A percentile compares a stretch with the other conserved stretches of the same genome.
These are phyloP conservation scores for Akebia trifoliata DNA, from an alignment of 164 flowering plant genomes.

Conservation along the genomic window DNA sequence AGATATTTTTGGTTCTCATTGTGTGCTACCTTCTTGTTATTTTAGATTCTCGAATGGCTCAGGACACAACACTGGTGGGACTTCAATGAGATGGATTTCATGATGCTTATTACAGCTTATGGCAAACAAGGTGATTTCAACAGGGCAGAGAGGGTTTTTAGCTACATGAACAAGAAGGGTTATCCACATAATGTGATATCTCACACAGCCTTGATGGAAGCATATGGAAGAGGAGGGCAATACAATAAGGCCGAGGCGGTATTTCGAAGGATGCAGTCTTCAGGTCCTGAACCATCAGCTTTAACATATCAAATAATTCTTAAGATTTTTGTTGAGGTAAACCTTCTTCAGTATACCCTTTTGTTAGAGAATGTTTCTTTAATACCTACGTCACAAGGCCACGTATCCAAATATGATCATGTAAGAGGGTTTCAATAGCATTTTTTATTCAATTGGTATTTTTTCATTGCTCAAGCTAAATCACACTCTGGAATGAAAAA, in stretches of 20 bases:
- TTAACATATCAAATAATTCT: conserved; percentile 91
- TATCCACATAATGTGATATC: conserved; percentile 72
- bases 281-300: conserved; percentile 95
- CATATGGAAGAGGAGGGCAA: conserved; percentile 85
- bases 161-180: conserved; percentile 71
- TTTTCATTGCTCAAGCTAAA: neutral
- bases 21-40: conserved; percentile 2
- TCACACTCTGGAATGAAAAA: neutral
- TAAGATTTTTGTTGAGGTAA: conserved; percentile 80
- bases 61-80: conserved; percentile 92
- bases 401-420: neutral
- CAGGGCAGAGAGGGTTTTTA: conserved; percentile 61
- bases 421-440: neutral
- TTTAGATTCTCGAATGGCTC: conserved; percentile 96
- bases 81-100: conserved; percentile 77
- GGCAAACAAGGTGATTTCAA: conserved; percentile 87
- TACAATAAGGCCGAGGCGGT: conserved; percentile 78
- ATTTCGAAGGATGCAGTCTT: conserved; percentile 84
- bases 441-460: neutral
- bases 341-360: conserved; percentile 2
- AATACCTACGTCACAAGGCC: neutral
- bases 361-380: neutral
- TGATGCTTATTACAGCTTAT: conserved; percentile 93
- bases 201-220: conserved; percentile 94
- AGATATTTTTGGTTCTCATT: neutral